These are phyloP conservation scores for Trypanosoma mega DNA, from an alignment of 208 protist species.

Conservation along the genomic window DNA sequence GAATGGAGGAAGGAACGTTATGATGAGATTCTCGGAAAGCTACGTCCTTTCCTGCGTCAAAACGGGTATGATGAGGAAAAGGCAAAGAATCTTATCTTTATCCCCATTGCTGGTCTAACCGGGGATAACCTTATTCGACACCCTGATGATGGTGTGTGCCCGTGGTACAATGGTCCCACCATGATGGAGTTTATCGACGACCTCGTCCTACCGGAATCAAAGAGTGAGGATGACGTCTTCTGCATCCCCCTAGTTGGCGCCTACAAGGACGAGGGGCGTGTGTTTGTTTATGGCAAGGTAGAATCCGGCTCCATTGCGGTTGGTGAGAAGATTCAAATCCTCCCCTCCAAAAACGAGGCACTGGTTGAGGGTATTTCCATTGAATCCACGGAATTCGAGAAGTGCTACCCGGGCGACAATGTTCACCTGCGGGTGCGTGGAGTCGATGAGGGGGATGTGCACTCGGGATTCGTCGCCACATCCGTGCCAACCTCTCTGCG, in stretches of 20 bases:
- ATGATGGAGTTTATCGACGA: slow-evolving; percentile 93
- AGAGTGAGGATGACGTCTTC: slow-evolving; percentile 81
- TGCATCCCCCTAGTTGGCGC: slow-evolving; percentile 94
- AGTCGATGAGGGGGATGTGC: slow-evolving; percentile 86
- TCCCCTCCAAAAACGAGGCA: slow-evolving; percentile 70
- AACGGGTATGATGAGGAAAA: slow-evolving; percentile 92
- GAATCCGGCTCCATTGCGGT: slow-evolving; percentile 91
- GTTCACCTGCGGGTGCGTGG: slow-evolving; percentile 90
- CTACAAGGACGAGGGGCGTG: slow-evolving; percentile 96
- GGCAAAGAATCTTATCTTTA: slow-evolving; percentile 92
- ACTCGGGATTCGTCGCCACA: slow-evolving; percentile 90
- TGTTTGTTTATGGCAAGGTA: slow-evolving; percentile 94
- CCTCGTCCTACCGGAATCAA: slow-evolving; percentile 76
- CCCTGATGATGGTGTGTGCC: slow-evolving; percentile 63
- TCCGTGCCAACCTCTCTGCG: slow-evolving; percentile 78
- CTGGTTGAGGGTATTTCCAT: slow-evolving; percentile 87
- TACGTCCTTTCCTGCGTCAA: slow-evolving; percentile 95
- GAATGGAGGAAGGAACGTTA: slow-evolving; percentile 95
- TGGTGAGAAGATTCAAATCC: slow-evolving; percentile 88
- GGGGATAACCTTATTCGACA: slow-evolving; percentile 94
- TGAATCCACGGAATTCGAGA: slow-evolving; percentile 90
- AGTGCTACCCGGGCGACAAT: slow-evolving; percentile 91
- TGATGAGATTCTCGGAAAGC: slow-evolving; percentile 93
- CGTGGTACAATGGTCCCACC: slow-evolving; percentile 91
- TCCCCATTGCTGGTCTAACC: slow-evolving; percentile 95